These are phyloP conservation scores for Hansenula anomala DNA, from an alignment of 1,139 yeast genomes.

Conservation along the genomic window DNA sequence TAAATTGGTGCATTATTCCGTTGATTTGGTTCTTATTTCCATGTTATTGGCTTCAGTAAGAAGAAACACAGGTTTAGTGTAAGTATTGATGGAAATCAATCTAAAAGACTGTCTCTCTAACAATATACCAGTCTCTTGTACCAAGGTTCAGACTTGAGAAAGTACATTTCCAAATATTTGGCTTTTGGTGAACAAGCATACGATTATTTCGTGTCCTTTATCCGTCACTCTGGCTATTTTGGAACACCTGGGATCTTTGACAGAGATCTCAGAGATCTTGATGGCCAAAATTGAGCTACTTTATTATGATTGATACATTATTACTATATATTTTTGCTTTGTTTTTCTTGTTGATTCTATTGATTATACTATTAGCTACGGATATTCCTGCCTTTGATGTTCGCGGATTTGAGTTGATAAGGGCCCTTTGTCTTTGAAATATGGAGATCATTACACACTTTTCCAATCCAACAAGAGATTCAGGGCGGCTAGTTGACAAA, in stretches of 20 bases:
- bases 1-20: slow-evolving; percentile 47
- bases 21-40: slow-evolving; percentile 57
- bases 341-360: too few relatives aligned
- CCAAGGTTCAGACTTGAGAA: slow-evolving; percentile 40
- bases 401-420: too few relatives aligned
- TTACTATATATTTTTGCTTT: background rate
- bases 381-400: too few relatives aligned
- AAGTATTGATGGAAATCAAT: too few relatives aligned
- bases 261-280: background rate
- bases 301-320: too few relatives aligned
- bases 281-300: background rate
- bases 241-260: background rate
- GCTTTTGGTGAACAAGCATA: slow-evolving; percentile 48
- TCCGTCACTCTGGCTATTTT: slow-evolving; percentile 8
- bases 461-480: too few relatives aligned
- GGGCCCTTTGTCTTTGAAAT: too few relatives aligned
- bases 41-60: slow-evolving; percentile 63
- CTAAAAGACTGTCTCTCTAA: too few relatives aligned
- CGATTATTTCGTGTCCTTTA: slow-evolving; percentile 29
- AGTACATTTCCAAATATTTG: slow-evolving; percentile 49
- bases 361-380: too few relatives aligned
- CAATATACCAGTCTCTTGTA: slow-evolving; percentile 10
- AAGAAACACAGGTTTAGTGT: slow-evolving; percentile 53
- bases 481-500: too few relatives aligned
- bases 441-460: too few relatives aligned